Evolutionary conservation across 2,329 filamentous ascomycete species (phyloP).

Genomic region (Trichoderma sp.): DNA sequence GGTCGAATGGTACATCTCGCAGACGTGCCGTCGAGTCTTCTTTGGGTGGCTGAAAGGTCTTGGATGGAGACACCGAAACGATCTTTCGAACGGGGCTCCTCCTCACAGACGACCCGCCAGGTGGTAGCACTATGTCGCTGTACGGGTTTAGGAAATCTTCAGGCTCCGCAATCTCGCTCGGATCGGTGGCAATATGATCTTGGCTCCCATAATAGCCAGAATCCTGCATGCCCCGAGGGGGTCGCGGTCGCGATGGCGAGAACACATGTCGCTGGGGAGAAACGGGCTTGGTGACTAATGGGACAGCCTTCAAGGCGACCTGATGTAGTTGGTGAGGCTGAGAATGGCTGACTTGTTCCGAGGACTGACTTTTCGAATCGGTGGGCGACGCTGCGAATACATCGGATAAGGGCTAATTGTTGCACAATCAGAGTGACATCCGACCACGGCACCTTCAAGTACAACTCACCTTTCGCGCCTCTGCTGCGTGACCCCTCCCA

Average conservation of each 20-base stretch:
- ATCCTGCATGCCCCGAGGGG: constrained; percentile 48
- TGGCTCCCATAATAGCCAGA: constrained; percentile 75
- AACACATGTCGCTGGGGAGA: constrained; percentile 40
- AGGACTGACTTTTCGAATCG: constrained; percentile 55
- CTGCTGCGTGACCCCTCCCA: constrained; percentile 60
- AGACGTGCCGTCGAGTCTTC: constrained; percentile 47
- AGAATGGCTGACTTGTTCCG: constrained; percentile 50
- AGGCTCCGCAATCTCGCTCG: constrained; percentile 33
- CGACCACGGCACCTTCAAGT: background rate
- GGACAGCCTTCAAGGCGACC: constrained; percentile 48
- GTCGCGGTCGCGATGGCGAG: constrained; percentile 37
- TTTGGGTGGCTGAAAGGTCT: constrained; percentile 48
- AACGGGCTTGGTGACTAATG: constrained; percentile 41
- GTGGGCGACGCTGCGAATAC: constrained; percentile 60
- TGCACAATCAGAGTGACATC: constrained; percentile 36
- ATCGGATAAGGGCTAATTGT: constrained; percentile 58
- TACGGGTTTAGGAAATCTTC: constrained; percentile 32
- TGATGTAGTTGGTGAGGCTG: constrained; percentile 63
- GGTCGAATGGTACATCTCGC: constrained; percentile 22
- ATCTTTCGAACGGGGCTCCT: constrained; percentile 35
- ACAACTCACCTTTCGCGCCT: constrained; percentile 64
- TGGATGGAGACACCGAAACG: constrained; percentile 40
- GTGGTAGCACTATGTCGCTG: constrained; percentile 31
- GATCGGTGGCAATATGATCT: constrained; percentile 39
- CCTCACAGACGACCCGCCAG: constrained; percentile 30